Conservation (phyloP, 2,329 filamentous ascomycete genomes). For the Pezicula neosporulosa region DNA sequence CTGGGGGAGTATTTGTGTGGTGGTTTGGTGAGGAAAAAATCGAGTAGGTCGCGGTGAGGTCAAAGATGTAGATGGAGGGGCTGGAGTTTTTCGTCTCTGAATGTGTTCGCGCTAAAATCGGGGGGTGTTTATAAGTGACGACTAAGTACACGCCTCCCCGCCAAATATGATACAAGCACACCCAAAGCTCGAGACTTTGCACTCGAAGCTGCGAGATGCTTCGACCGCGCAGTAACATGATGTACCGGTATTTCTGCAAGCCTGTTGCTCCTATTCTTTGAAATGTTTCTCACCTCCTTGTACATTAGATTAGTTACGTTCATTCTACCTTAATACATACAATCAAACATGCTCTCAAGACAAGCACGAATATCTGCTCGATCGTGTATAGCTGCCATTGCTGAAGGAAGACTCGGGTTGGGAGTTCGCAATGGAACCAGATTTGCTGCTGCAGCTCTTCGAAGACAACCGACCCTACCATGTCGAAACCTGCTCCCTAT, state of each 20-base stretch:
- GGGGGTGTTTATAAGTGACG: too few relatives aligned
- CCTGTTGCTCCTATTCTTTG: background rate
- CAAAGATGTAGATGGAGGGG: slow-evolving; percentile 5
- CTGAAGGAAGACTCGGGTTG: slow-evolving; percentile 11
- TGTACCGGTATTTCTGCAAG: background rate
- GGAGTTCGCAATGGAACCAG: slow-evolving; percentile 8
- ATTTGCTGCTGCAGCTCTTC: slow-evolving; percentile 8
- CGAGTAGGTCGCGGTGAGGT: background rate
- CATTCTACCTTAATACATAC: slow-evolving; percentile 6
- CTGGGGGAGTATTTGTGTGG: slow-evolving; percentile 1
- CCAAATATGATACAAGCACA: background rate
- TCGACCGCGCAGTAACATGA: background rate
- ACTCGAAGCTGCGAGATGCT: slow-evolving; percentile 4
- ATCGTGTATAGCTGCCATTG: slow-evolving; percentile 17
- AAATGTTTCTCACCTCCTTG: slow-evolving; percentile 5
- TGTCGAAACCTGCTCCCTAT: slow-evolving; percentile 34
- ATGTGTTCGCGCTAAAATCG: background rate
- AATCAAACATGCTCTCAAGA: slow-evolving; percentile 19
- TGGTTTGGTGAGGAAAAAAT: background rate
- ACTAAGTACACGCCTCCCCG: background rate
- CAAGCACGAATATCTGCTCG: slow-evolving; percentile 20
- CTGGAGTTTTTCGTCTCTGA: slow-evolving; percentile 1
- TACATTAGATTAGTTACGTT: slow-evolving; percentile 2
- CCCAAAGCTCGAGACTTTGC: background rate
- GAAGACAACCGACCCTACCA: slow-evolving; percentile 8